phyloP scores from a whole-genome alignment of 2,329 filamentous ascomycete species.

The Diaporthe sp. region DNA sequence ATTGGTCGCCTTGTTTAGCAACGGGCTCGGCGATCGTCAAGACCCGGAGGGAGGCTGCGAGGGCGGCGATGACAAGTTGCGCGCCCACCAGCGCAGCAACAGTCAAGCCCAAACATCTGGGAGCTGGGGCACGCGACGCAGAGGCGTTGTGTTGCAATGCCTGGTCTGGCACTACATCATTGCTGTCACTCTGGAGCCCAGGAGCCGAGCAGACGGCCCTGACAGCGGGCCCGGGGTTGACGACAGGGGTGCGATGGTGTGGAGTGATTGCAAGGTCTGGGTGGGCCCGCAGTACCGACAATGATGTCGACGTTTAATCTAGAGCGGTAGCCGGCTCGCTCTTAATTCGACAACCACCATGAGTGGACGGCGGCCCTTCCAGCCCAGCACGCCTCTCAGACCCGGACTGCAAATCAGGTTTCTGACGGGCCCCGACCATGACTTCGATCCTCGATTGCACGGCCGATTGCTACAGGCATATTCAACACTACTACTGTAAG shows the following conservation, averaged over 20 bases:
- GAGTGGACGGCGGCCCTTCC: neutral
- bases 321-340: constrained; percentile 4
- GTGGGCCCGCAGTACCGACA: neutral
- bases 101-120: neutral
- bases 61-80: neutral
- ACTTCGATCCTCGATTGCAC: constrained; percentile 13
- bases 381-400: neutral
- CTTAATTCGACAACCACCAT: constrained; percentile 33
- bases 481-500: neutral
- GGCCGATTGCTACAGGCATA: constrained; percentile 10
- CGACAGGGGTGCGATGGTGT: constrained; percentile 15
- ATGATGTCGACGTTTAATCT: constrained; percentile 22
- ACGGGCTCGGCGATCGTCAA: neutral
- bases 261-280: constrained; percentile 19
- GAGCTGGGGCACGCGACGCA: constrained; percentile 6
- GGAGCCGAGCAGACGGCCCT: neutral
- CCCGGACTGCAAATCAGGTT: constrained; percentile 35
- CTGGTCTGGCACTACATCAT: constrained; percentile 32
- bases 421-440: neutral
- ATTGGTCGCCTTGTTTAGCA: constrained; percentile 5
- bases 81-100: neutral
- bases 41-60: neutral
- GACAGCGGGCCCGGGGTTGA: constrained; percentile 2
- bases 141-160: neutral
- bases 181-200: neutral